These are phyloP conservation scores for Diplodia sapinea DNA, from an alignment of 2,329 filamentous ascomycete species.

Conservation along the genomic window DNA sequence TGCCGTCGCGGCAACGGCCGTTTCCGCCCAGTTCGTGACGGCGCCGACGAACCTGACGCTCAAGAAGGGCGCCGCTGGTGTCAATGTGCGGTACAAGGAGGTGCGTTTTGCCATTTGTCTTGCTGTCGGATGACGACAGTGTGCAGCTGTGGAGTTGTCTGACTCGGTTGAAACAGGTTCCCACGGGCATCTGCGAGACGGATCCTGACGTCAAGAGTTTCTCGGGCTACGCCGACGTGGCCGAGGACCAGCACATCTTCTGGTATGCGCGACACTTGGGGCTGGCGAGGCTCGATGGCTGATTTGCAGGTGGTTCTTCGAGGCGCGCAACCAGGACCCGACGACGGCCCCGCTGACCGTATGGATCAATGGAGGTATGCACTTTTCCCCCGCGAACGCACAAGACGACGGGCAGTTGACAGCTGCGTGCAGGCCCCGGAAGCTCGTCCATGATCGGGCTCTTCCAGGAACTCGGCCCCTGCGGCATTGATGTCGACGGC, in stretches of 20 bases:
- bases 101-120: constrained; percentile 41
- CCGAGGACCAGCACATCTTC: constrained; percentile 59
- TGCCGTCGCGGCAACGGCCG: constrained; percentile 6
- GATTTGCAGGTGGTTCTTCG: constrained; percentile 55
- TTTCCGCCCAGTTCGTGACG: constrained; percentile 52
- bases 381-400: background rate
- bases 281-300: background rate
- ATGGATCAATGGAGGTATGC: constrained; percentile 56
- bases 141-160: too few relatives aligned
- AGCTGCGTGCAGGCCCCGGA: constrained; percentile 56
- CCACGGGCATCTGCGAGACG: constrained; percentile 62
- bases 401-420: background rate
- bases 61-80: constrained; percentile 53
- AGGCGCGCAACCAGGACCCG: constrained; percentile 58
- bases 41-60: constrained; percentile 53
- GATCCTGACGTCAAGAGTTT: constrained; percentile 63
- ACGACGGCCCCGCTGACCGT: constrained; percentile 62
- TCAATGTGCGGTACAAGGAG: constrained; percentile 65
- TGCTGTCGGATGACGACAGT: background rate
- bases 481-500: constrained; percentile 54
- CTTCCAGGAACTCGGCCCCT: constrained; percentile 60
- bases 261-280: constrained; percentile 46
- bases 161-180: constrained; percentile 32
- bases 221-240: constrained; percentile 62
- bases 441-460: constrained; percentile 63